A percentile compares a stretch with the other conserved stretches of the same genome.
phyloP scores from a whole-genome alignment of 371 early-diverging fungal genomes.

The Rhizopus microsporus region DNA sequence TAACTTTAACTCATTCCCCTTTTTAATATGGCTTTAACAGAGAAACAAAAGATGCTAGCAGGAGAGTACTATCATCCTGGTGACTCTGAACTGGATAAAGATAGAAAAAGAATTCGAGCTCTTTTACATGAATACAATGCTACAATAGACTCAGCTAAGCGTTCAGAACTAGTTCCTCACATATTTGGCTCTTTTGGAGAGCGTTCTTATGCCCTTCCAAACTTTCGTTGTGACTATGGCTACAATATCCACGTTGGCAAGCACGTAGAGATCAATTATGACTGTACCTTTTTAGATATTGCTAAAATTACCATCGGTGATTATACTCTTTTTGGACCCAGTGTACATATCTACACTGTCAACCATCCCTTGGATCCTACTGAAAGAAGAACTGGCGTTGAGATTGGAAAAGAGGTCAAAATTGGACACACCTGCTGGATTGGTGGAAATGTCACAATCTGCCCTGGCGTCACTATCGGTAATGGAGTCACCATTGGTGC shows the following conservation, averaged over 20 bases:
- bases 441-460: conserved; percentile 71
- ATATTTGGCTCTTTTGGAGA: conserved; percentile 60
- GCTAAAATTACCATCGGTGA: conserved; percentile 68
- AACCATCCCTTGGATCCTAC: conserved; percentile 71
- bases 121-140: conserved; percentile 49
- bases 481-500: conserved; percentile 62
- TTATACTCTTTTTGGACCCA: conserved; percentile 71
- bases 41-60: conserved; percentile 65
- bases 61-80: conserved; percentile 67
- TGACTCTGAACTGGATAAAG: conserved; percentile 57
- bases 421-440: conserved; percentile 77
- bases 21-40: conserved; percentile 29
- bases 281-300: conserved; percentile 70
- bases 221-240: conserved; percentile 74
- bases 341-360: conserved; percentile 77
- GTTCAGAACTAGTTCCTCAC: conserved; percentile 38
- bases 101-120: conserved; percentile 46
- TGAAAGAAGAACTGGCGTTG: conserved; percentile 28
- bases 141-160: conserved; percentile 27
- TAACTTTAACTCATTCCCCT: not conserved
- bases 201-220: conserved; percentile 58
- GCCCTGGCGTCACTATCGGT: conserved; percentile 86
- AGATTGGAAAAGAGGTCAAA: conserved; percentile 26
- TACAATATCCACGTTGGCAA: conserved; percentile 72
- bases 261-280: conserved; percentile 67